Evolutionary conservation across 352 stramenopile genomes (phyloP), one percentile per base, ranked within the genome.

Genomic region (Pythium aquatile): DNA sequence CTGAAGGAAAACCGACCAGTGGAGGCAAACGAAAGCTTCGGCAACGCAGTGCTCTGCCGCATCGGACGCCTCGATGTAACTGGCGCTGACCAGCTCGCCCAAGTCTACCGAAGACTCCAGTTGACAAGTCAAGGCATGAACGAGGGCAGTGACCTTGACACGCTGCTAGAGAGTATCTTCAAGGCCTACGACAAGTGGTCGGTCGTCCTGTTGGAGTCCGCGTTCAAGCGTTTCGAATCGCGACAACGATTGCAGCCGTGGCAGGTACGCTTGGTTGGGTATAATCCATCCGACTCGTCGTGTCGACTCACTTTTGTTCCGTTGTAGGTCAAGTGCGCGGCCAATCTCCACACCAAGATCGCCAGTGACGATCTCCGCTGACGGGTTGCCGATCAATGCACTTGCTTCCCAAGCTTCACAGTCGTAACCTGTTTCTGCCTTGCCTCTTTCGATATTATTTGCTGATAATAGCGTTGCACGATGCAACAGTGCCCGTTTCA

Each of bases 1-100:
- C 65, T 79, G 16, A 64, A 35, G 20, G 73, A 79, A 26, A 58
- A 49, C 13, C 69, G 84, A n/a, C 17, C 62, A 7, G 69, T 74
- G 2, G 55, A 74, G 16, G 79, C 81, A 20, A 80, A 81, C 28
- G 79, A 92, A 51, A 66, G 75, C 28, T 88, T 88, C 46, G 73
- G 71, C 2, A 83, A 85, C 58, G 79, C 81, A 26, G 77, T 87
- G 37, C 56, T 92, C 0, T 90, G 81, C 55, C 78, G 79, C 30
- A 75, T 92, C 30, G 79, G 71, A 0, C 73, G 84, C 35, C 54
- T 82, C 30, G 83, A 92, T 29, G 71, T 90, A 28, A 67, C 63
- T 44, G 81, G 81, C 24, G 79, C 83, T 2, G 77, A 90, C 46
- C 69, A 80, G 32, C 76, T 88, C 63, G 61, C 79, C 13, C 67